Evolutionary conservation across 768 basidiomycete species (phyloP).

Genomic region (Lyophyllum decastes): DNA sequence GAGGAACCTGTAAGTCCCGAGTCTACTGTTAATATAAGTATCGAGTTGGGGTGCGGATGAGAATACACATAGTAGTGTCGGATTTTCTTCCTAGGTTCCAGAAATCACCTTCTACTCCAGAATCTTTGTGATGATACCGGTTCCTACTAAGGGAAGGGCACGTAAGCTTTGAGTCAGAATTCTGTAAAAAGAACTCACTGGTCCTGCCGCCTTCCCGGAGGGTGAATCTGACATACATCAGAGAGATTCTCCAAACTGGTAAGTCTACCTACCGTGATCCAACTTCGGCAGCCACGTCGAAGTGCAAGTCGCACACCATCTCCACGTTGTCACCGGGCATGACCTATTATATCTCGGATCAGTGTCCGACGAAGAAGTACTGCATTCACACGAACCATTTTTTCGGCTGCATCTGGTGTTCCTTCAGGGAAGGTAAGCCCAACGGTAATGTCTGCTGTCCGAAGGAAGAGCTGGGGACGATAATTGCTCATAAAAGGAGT

Average conservation of each 20-base stretch:
- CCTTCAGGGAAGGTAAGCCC: constrained; percentile 84
- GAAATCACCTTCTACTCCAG: constrained; percentile 35
- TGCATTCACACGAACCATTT: constrained; percentile 62
- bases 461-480: constrained; percentile 92
- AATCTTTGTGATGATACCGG: constrained; percentile 91
- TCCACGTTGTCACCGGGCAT: constrained; percentile 99
- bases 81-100: not conserved
- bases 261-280: constrained; percentile 62
- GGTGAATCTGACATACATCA: constrained; percentile 59
- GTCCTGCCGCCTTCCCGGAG: constrained; percentile 95
- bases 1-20: constrained; percentile 5
- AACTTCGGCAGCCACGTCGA: constrained; percentile 87
- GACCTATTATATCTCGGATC: constrained; percentile 45
- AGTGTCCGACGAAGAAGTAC: not conserved
- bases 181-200: constrained; percentile 45
- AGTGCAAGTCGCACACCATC: constrained; percentile 79
- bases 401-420: constrained; percentile 77
- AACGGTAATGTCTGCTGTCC: constrained; percentile 92
- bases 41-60: constrained; percentile 16
- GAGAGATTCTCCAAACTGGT: not conserved
- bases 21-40: constrained; percentile 18
- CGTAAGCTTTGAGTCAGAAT: not conserved
- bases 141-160: constrained; percentile 64
- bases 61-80: not conserved
- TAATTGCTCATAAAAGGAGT: constrained; percentile 94